A percentile compares a stretch with the other conserved stretches of the same genome.
phyloP scores from a whole-genome alignment of 805 yeast species.

The Jamesozyma spencerorum region DNA sequence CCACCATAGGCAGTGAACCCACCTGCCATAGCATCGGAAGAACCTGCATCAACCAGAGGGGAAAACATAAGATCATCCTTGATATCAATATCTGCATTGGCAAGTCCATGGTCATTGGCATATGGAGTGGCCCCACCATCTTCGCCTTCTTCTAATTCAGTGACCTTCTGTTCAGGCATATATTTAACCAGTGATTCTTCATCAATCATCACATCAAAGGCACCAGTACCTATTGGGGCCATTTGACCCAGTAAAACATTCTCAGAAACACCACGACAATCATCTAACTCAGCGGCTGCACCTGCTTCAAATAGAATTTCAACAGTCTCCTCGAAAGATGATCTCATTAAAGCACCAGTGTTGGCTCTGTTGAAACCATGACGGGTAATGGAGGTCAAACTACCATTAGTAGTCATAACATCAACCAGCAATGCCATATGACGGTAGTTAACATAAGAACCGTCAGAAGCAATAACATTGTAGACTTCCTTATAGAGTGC shows the following conservation, averaged over 20 bases:
- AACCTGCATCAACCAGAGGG: constrained; percentile 83
- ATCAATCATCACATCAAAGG: constrained; percentile 91
- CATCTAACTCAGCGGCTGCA: constrained; percentile 94
- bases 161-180: constrained; percentile 35
- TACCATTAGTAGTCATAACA: constrained; percentile 98
- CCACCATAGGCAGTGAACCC: constrained; percentile 89
- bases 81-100: constrained; percentile 53
- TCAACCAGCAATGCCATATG: constrained; percentile 97
- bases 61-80: constrained; percentile 80
- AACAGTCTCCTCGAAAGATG: constrained; percentile 98
- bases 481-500: constrained; percentile 89
- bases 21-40: constrained; percentile 62
- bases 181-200: constrained; percentile 65
- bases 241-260: constrained; percentile 95
- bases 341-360: constrained; percentile 98
- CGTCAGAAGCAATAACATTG: constrained; percentile 98
- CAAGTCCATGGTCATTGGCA: constrained; percentile 51
- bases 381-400: constrained; percentile 96
- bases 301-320: constrained; percentile 97
- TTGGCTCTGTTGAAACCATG: constrained; percentile 98
- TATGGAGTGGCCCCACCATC: constrained; percentile 93
- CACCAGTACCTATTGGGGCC: constrained; percentile 98
- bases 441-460: constrained; percentile 97
- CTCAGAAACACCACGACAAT: constrained; percentile 97
- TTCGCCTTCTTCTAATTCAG: constrained; percentile 35